Percentiles rank a stretch among this genome's conserved stretches.
These are phyloP conservation scores for Fraxinus nigra DNA, from an alignment of 305 asterid species.

Conservation along the genomic window DNA sequence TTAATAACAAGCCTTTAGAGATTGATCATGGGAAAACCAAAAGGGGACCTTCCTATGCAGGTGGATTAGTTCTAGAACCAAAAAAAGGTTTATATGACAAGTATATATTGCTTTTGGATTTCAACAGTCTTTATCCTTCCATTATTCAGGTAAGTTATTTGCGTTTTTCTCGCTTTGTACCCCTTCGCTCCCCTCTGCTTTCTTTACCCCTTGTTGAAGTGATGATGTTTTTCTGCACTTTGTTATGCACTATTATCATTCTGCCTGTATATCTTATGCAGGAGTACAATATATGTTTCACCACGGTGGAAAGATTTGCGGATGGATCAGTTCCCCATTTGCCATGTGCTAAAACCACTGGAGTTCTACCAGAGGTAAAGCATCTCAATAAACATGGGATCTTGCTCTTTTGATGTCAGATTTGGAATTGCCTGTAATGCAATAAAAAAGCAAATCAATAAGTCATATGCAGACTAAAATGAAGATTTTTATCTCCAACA, in stretches of 20 bases:
- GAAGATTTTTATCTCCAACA: conserved; percentile 15
- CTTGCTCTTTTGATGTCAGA: conserved; percentile 7
- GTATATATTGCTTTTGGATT: conserved; percentile 88
- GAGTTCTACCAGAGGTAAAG: conserved; percentile 92
- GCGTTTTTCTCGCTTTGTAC: conserved; percentile 17
- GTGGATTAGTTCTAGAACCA: conserved; percentile 98
- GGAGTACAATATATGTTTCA: conserved; percentile 98
- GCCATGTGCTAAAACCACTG: conserved; percentile 70
- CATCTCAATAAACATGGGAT: conserved; percentile 10
- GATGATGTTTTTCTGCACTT: conserved; percentile 8
- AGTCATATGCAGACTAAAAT: not conserved
- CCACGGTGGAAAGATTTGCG: conserved; percentile 79
- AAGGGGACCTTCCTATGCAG: conserved; percentile 89
- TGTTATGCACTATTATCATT: not conserved
- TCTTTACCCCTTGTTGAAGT: conserved; percentile 7
- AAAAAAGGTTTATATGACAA: conserved; percentile 95
- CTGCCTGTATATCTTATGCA: conserved; percentile 31
- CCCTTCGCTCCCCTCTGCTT: conserved; percentile 22
- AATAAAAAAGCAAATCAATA: not conserved
- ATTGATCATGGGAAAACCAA: conserved; percentile 52
- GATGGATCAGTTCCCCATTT: conserved; percentile 64
- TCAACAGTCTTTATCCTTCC: conserved; percentile 99
- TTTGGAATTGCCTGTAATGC: not conserved
- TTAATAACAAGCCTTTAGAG: conserved; percentile 51
- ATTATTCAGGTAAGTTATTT: conserved; percentile 77